Evolutionary conservation across 1,284 basidiomycete genomes (phyloP).

Genomic region (Somion occarium): DNA sequence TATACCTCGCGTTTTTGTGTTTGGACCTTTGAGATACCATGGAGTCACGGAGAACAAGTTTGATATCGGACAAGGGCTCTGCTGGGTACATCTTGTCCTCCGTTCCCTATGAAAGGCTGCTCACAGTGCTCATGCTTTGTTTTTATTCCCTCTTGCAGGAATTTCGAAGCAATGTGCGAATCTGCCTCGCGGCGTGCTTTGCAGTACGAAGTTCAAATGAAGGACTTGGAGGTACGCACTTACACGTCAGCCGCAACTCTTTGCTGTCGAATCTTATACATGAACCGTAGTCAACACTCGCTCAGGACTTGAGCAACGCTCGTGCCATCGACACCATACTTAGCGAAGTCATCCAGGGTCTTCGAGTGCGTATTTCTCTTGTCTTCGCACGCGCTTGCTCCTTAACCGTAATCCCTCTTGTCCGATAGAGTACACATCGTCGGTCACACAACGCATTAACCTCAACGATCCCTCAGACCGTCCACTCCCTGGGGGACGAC

Average conservation of each 20-base stretch:
- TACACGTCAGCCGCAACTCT: no score
- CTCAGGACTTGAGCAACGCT: slow-evolving; percentile 66
- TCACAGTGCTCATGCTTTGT: neutral
- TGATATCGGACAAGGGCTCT: neutral
- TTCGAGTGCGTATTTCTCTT: slow-evolving; percentile 42
- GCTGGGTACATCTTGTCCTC: slow-evolving; percentile 4
- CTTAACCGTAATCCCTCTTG: neutral
- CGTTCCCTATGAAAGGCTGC: neutral
- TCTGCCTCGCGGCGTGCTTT: slow-evolving; percentile 46
- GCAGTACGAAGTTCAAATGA: slow-evolving; percentile 59
- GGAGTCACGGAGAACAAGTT: neutral
- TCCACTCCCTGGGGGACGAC: slow-evolving; percentile 52
- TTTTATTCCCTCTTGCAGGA: slow-evolving; percentile 8
- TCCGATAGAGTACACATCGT: slow-evolving; percentile 47
- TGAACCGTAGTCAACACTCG: slow-evolving; percentile 46
- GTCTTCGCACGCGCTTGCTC: neutral
- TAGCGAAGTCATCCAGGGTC: slow-evolving; percentile 50
- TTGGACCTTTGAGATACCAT: neutral
- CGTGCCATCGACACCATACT: slow-evolving; percentile 63
- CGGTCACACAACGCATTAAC: slow-evolving; percentile 52
- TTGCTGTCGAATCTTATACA: neutral
- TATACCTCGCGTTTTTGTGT: neutral
- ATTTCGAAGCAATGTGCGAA: slow-evolving; percentile 34
- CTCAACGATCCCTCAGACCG: slow-evolving; percentile 56
- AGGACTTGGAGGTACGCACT: slow-evolving; percentile 55